Percentiles rank a stretch among this genome's conserved stretches.
phyloP scores from a whole-genome alignment of 352 stramenopile species.

The Paralagenidium karlingii region DNA sequence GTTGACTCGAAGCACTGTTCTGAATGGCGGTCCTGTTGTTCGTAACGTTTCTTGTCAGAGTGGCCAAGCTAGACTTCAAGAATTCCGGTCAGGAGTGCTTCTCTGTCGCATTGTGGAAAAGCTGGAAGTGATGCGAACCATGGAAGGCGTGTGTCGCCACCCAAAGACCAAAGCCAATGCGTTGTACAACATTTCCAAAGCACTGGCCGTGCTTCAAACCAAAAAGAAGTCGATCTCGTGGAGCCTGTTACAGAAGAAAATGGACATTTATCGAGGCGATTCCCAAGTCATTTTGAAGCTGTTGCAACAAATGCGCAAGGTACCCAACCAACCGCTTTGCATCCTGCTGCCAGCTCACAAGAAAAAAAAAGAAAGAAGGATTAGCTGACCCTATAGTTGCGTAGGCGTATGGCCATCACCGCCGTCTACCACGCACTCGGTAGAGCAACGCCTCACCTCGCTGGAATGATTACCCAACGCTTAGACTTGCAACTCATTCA shows the following conservation, averaged over 20 bases:
- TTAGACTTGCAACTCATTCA: too few species aligned
- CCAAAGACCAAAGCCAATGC: constrained; percentile 31
- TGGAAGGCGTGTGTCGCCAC: constrained; percentile 27
- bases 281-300: constrained; percentile 20
- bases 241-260: constrained; percentile 22
- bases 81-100: constrained; percentile 50
- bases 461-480: too few species aligned
- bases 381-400: too few species aligned
- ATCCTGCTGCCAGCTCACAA: too few species aligned
- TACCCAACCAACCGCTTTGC: too few species aligned
- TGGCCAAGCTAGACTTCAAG: constrained; percentile 8
- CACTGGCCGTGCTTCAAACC: constrained; percentile 32
- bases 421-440: too few species aligned
- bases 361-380: too few species aligned
- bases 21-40: not conserved
- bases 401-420: too few species aligned
- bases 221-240: constrained; percentile 62
- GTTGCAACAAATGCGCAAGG: constrained; percentile 30
- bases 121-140: constrained; percentile 46
- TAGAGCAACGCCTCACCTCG: too few species aligned
- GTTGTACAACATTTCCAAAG: constrained; percentile 65
- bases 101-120: constrained; percentile 55
- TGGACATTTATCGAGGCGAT: constrained; percentile 22
- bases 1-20: too few species aligned
- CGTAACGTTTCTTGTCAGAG: constrained; percentile 10